Percentiles rank a stretch among this genome's conserved stretches.
These are phyloP conservation scores for Pestalotiopsis sp. DNA, from an alignment of 2,329 filamentous ascomycete species.

Conservation along the genomic window DNA sequence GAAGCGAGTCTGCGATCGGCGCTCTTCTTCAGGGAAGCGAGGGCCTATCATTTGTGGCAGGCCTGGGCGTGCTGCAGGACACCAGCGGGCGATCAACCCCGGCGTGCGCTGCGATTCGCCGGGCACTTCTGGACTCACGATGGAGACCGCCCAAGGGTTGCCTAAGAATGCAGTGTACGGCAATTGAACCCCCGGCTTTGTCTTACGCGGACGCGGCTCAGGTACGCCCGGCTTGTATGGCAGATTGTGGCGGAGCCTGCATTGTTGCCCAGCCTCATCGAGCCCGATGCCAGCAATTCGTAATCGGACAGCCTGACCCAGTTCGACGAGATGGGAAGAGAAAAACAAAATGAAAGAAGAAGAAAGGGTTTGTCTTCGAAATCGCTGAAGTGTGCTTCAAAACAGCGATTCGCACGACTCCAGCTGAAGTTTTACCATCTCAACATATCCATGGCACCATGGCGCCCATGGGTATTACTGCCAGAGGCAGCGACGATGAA, in stretches of 20 bases:
- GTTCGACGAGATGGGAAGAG: neutral
- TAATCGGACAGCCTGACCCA: neutral
- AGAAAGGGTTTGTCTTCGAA: neutral
- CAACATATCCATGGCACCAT: neutral
- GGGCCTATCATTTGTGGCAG: conserved; percentile 3
- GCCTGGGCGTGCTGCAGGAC: neutral
- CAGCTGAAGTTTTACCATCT: neutral
- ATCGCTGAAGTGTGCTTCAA: neutral
- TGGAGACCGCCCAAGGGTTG: neutral
- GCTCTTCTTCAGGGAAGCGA: neutral
- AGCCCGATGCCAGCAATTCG: neutral
- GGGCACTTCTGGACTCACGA: neutral
- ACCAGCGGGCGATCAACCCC: neutral
- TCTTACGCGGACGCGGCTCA: neutral
- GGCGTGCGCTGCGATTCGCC: conserved; percentile 5
- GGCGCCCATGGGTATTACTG: neutral
- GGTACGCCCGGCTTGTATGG: conserved; percentile 5
- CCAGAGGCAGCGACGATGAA: conserved; percentile 1
- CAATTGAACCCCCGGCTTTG: neutral
- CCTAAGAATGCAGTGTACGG: conserved; percentile 8
- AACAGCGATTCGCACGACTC: neutral
- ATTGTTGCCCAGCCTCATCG: conserved; percentile 6
- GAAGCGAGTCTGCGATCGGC: neutral
- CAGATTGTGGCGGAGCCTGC: conserved; percentile 2
- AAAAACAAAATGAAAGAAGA: neutral